A percentile compares a stretch with the other conserved stretches of the same genome.
Conservation (phyloP, 2,329 filamentous ascomycete genomes). For the Neonectria neomacrospora region DNA sequence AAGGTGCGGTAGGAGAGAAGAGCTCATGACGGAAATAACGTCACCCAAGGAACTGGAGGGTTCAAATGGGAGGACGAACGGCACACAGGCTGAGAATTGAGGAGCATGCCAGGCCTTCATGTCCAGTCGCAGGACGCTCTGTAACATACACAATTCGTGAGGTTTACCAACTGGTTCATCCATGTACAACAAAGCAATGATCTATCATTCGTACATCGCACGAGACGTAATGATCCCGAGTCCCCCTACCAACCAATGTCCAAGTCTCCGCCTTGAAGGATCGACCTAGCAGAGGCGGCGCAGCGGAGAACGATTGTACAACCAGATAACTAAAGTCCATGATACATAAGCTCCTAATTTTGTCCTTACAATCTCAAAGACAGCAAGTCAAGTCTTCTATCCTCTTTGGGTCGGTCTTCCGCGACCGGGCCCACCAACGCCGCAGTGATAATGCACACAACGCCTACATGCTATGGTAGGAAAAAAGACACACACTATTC, state of each 20-base stretch:
- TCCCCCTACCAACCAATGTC: not conserved
- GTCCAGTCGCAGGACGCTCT: not conserved
- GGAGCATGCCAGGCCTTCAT: not conserved
- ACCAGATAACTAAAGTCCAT: constrained; percentile 3
- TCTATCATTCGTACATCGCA: constrained; percentile 8
- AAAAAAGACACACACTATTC: constrained; percentile 28
- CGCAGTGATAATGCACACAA: constrained; percentile 13
- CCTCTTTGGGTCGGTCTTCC: not conserved
- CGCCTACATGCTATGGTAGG: constrained; percentile 18
- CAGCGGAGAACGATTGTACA: not conserved
- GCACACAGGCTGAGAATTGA: not conserved
- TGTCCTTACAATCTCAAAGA: constrained; percentile 15
- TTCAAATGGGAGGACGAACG: not conserved
- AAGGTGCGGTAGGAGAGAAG: constrained; percentile 29
- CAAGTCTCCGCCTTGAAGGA: not conserved
- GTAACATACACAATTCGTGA: not conserved
- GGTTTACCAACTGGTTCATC: not conserved
- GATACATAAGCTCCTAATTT: constrained; percentile 13
- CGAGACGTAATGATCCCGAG: not conserved
- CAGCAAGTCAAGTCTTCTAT: constrained; percentile 9
- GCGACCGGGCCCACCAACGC: constrained; percentile 14
- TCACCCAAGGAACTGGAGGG: not conserved
- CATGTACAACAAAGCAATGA: constrained; percentile 20
- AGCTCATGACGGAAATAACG: constrained; percentile 28
- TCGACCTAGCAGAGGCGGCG: not conserved